phyloP scores from a whole-genome alignment of 2,329 filamentous ascomycete species.

The Fusarium chlamydosporum region DNA sequence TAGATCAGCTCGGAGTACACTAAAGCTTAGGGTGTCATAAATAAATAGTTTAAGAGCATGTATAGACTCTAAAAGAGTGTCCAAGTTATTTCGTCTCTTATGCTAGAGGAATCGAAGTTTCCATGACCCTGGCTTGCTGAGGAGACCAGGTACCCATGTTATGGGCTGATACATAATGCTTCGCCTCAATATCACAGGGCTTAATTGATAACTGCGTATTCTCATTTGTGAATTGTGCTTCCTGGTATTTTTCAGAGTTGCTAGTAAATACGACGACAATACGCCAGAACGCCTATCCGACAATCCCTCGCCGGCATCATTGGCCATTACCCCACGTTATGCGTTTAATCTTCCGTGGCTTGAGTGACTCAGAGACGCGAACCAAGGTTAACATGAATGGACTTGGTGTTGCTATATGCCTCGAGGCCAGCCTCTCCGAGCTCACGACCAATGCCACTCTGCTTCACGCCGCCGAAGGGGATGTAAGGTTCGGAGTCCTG shows the following conservation, averaged over 20 bases:
- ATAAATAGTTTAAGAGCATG: too few relatives aligned
- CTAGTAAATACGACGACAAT: conserved; percentile 23
- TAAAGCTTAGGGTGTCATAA: too few relatives aligned
- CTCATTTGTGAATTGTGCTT: neutral
- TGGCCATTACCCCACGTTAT: neutral
- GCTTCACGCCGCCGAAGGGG: conserved; percentile 50
- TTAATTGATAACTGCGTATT: conserved; percentile 5
- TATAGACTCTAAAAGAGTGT: too few relatives aligned
- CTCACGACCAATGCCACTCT: conserved; percentile 50
- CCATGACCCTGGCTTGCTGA: too few relatives aligned
- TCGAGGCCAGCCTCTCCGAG: conserved; percentile 49
- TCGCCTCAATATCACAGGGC: conserved; percentile 20
- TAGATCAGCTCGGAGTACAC: neutral
- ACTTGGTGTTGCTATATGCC: conserved; percentile 49
- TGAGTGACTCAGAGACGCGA: conserved; percentile 38
- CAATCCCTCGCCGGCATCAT: neutral
- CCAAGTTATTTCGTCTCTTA: too few relatives aligned
- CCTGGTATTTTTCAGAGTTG: conserved; percentile 28
- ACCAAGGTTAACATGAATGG: conserved; percentile 49
- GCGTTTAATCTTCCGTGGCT: neutral
- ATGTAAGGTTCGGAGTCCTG: conserved; percentile 49
- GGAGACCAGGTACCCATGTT: neutral
- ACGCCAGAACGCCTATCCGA: conserved; percentile 39
- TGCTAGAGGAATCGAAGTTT: too few relatives aligned
- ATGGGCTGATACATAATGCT: conserved; percentile 9